Evolutionary conservation across 345 rosid species (phyloP), one percentile per base, ranked within the genome.

Genomic region (Pelargonium nanum): DNA sequence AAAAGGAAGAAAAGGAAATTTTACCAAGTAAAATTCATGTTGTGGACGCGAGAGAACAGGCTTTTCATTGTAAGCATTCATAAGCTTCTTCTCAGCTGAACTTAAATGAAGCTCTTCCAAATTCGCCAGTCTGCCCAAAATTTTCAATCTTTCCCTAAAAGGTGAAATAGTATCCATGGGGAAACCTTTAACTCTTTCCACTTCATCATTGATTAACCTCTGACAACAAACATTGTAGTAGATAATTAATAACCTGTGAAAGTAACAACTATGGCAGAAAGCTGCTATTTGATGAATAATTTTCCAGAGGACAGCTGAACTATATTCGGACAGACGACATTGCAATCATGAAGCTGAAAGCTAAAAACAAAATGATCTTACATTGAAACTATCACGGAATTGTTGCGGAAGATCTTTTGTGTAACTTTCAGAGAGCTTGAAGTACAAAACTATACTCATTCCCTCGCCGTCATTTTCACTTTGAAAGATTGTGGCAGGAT

Each of bases 41-140:
- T 93, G 99, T 0, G 99, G 99, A 26, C 99, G 97, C 1, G 99
- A 84, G n/a, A n/a, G n/a, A n/a, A n/a, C n/a, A n/a, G n/a, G n/a
- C n/a, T n/a, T n/a, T n/a, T 58, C 99, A 58, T 93, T 93, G 76
- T 90, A 93, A 48, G 96, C 90, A 68, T 88, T 88, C 96, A 93
- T 81, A 48, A 93, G 86, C 68, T 90, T 93, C 73, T 79, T 93
- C 83, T 93, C 97, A 1, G 99, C 79, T 21, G 83, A 81, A 78
- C 87, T 85, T 69, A 93, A 62, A 67, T 86, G 90, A 59, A 93
- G 96, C 71, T 84, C 97, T 65, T 94, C 95, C 45, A 89, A 83
- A 58, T 94, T 94, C 59, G 72, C 95, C 67, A 94, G 87, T 23
- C 97, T 94, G 26, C 99, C 97, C 72, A 94, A 70, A 64, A 93